Conservation (phyloP, 768 basidiomycete species). For the Amanita brunnescens region DNA sequence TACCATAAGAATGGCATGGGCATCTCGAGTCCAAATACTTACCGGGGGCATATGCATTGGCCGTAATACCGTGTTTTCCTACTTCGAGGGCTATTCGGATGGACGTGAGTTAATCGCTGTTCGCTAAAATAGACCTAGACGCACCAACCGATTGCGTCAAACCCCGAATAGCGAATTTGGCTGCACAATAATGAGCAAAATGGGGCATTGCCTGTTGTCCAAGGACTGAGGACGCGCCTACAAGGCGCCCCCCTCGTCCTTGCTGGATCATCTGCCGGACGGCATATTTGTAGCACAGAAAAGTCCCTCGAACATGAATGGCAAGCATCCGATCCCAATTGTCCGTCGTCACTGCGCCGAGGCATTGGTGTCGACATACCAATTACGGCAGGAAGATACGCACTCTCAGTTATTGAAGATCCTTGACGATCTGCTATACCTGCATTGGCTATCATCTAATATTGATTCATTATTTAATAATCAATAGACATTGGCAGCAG, state of each 20-base stretch:
- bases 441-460: conserved; percentile 39
- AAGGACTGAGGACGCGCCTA: conserved; percentile 31
- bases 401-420: conserved; percentile 7
- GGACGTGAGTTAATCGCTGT: not conserved
- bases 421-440: conserved; percentile 19
- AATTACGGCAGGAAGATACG: not conserved
- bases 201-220: conserved; percentile 19
- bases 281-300: conserved; percentile 58
- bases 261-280: conserved; percentile 54
- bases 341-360: conserved; percentile 21
- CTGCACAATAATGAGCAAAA: conserved; percentile 20
- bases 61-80: conserved; percentile 29
- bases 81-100: conserved; percentile 25
- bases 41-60: conserved; percentile 34
- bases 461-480: not conserved
- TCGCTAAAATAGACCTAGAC: not conserved
- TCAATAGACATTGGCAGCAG: not conserved
- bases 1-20: no score
- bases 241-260: conserved; percentile 46
- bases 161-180: conserved; percentile 33
- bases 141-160: conserved; percentile 31
- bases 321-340: conserved; percentile 34
- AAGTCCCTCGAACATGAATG: conserved; percentile 49
- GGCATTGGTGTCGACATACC: not conserved
- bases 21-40: no score